Evolutionary conservation across 2,329 filamentous ascomycete genomes (phyloP).

Genomic region (Alternaria rosae): DNA sequence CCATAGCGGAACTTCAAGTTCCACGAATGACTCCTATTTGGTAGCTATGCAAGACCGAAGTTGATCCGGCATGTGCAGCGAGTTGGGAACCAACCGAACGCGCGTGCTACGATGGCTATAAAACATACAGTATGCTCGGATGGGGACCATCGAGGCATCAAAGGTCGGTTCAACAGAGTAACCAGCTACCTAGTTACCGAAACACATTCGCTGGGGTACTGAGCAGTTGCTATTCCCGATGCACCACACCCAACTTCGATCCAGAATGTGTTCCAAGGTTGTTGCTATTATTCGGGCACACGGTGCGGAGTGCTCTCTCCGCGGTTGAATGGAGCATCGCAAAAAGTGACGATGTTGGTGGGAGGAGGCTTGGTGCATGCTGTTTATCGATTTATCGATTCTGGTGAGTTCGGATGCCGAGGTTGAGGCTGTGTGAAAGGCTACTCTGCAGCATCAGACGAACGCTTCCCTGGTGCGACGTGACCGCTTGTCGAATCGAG

Average conservation of each 20-base stretch:
- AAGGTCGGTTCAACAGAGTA: not conserved
- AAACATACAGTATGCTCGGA: not conserved
- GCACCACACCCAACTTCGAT: constrained; percentile 51
- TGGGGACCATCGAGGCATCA: not conserved
- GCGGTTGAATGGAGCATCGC: constrained; percentile 52
- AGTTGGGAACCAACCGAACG: not conserved
- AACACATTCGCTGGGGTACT: constrained; percentile 35
- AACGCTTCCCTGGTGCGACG: constrained; percentile 20
- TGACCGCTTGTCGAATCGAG: not conserved
- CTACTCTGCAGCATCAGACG: constrained; percentile 10
- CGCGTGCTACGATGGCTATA: not conserved
- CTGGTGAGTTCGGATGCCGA: constrained; percentile 25
- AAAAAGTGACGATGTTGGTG: constrained; percentile 33
- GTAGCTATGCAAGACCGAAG: constrained; percentile 1
- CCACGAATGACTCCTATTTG: not conserved
- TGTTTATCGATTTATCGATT: constrained; percentile 22
- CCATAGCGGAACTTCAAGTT: not conserved
- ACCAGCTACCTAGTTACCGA: not conserved
- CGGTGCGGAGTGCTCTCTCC: constrained; percentile 53
- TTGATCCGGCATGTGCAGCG: not conserved
- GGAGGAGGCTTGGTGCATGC: constrained; percentile 18
- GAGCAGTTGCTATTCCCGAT: constrained; percentile 55
- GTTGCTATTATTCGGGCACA: constrained; percentile 45
- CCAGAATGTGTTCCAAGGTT: constrained; percentile 29
- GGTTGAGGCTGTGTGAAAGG: constrained; percentile 24